Evolutionary conservation across 768 basidiomycete species (phyloP).

Genomic region (Boletus edulis): DNA sequence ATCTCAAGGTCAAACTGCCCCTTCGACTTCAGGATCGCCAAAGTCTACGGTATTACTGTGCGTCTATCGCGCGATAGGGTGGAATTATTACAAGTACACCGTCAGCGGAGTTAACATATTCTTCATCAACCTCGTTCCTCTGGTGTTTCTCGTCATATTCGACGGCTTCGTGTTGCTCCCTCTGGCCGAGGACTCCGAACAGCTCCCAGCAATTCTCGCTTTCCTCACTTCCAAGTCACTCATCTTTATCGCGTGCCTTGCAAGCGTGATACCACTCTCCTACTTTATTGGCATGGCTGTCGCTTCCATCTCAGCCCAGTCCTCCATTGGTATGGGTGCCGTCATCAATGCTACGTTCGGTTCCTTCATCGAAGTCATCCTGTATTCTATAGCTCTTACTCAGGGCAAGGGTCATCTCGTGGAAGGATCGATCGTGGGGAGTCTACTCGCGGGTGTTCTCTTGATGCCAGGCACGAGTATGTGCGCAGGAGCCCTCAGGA

Average conservation of each 20-base stretch:
- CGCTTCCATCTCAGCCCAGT: conserved; percentile 97
- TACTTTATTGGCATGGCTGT: conserved; percentile 99
- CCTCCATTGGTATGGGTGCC: conserved; percentile 98
- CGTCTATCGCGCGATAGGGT: conserved; percentile 87
- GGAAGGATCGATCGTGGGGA: conserved; percentile 95
- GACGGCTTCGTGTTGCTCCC: conserved; percentile 84
- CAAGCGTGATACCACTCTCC: conserved; percentile 92
- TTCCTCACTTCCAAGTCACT: conserved; percentile 70
- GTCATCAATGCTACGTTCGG: conserved; percentile 99
- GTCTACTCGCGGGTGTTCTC: conserved; percentile 90
- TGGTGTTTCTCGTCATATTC: conserved; percentile 96
- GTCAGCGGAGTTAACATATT: conserved; percentile 98
- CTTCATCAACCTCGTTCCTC: conserved; percentile 90
- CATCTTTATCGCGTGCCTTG: conserved; percentile 81
- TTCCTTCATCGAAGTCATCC: conserved; percentile 95
- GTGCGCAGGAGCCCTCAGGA: conserved; percentile 82
- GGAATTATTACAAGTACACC: conserved; percentile 98
- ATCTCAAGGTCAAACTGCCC: conserved; percentile 86
- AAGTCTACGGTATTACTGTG: conserved; percentile 89
- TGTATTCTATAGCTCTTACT: conserved; percentile 88
- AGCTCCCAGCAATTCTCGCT: conserved; percentile 62
- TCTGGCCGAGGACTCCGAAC: conserved; percentile 59
- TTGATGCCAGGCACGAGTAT: conserved; percentile 97
- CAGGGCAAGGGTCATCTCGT: conserved; percentile 91
- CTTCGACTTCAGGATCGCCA: conserved; percentile 64